A percentile compares a stretch with the other conserved stretches of the same genome.
These are phyloP conservation scores for Claviceps sp. DNA, from an alignment of 2,329 filamentous ascomycete species.

Conservation along the genomic window DNA sequence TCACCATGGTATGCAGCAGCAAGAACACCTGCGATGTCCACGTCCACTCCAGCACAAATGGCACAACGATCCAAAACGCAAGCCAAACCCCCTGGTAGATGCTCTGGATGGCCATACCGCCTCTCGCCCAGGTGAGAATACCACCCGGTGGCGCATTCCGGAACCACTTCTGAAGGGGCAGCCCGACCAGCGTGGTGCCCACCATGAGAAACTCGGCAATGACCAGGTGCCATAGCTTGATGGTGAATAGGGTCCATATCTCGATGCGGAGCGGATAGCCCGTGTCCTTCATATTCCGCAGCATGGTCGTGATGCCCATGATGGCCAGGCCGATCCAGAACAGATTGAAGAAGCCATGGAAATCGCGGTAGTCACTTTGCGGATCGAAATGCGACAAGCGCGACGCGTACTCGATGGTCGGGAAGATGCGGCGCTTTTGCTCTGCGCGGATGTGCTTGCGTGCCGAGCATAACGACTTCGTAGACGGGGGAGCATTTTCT, in stretches of 20 bases:
- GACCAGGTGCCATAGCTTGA: slow-evolving; percentile 78
- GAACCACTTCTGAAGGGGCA: slow-evolving; percentile 61
- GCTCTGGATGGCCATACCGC: slow-evolving; percentile 75
- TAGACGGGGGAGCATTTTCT: slow-evolving; percentile 83
- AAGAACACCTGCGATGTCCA: slow-evolving; percentile 98
- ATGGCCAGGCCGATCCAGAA: slow-evolving; percentile 97
- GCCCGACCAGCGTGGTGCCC: slow-evolving; percentile 51
- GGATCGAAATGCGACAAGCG: slow-evolving; percentile 95
- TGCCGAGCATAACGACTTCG: slow-evolving; percentile 71
- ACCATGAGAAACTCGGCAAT: slow-evolving; percentile 81
- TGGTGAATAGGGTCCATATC: slow-evolving; percentile 79
- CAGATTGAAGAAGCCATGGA: slow-evolving; percentile 92
- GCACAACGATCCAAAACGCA: slow-evolving; percentile 67
- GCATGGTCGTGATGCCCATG: slow-evolving; percentile 89
- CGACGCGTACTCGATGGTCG: slow-evolving; percentile 79
- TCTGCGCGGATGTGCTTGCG: slow-evolving; percentile 73
- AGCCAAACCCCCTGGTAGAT: slow-evolving; percentile 72
- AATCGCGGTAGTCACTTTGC: slow-evolving; percentile 80
- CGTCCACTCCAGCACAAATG: slow-evolving; percentile 78
- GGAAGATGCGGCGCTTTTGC: slow-evolving; percentile 74
- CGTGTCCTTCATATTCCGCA: slow-evolving; percentile 88
- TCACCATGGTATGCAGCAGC: slow-evolving; percentile 74
- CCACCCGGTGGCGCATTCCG: slow-evolving; percentile 36
- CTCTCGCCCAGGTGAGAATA: slow-evolving; percentile 56
- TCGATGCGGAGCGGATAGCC: slow-evolving; percentile 72